Evolutionary conservation across 495 filamentous ascomycete genomes (phyloP).

Genomic region (Aspergillus carlsbadensis): DNA sequence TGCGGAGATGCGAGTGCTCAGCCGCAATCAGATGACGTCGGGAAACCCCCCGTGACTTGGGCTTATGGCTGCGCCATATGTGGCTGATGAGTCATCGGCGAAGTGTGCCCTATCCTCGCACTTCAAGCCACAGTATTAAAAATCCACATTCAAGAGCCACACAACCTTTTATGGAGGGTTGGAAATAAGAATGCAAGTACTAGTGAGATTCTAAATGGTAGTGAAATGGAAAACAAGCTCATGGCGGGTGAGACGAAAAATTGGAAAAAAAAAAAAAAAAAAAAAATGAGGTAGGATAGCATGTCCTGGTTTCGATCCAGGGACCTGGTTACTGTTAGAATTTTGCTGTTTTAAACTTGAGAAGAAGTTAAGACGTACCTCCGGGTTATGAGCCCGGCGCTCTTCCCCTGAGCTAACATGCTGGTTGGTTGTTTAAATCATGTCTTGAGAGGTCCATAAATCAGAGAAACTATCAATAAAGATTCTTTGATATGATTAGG

Average conservation of each 20-base stretch:
- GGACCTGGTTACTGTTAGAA: not conserved
- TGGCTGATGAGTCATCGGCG: too few species aligned
- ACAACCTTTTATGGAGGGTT: too few species aligned
- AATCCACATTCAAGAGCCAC: too few species aligned
- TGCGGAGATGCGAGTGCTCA: not conserved
- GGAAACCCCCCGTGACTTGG: not conserved
- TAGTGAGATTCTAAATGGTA: too few species aligned
- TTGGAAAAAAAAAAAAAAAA: not conserved
- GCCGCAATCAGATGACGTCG: not conserved
- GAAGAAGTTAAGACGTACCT: not conserved
- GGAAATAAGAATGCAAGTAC: too few species aligned
- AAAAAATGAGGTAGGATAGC: conserved; percentile 7
- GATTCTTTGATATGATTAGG: too few species aligned
- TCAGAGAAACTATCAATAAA: too few species aligned
- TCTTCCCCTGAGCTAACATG: conserved; percentile 20
- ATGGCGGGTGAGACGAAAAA: not conserved
- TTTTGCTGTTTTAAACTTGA: not conserved
- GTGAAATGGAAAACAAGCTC: too few species aligned
- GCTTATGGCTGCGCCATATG: too few species aligned
- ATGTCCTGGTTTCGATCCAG: conserved; percentile 21
- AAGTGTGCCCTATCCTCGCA: not conserved
- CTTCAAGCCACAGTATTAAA: not conserved
- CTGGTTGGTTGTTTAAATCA: not conserved
- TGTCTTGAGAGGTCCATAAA: too few species aligned
- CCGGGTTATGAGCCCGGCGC: conserved; percentile 18